A percentile compares a stretch with the other conserved stretches of the same genome.
Evolutionary conservation across 768 basidiomycete species (phyloP).

Genomic region (Ramaria sp.): DNA sequence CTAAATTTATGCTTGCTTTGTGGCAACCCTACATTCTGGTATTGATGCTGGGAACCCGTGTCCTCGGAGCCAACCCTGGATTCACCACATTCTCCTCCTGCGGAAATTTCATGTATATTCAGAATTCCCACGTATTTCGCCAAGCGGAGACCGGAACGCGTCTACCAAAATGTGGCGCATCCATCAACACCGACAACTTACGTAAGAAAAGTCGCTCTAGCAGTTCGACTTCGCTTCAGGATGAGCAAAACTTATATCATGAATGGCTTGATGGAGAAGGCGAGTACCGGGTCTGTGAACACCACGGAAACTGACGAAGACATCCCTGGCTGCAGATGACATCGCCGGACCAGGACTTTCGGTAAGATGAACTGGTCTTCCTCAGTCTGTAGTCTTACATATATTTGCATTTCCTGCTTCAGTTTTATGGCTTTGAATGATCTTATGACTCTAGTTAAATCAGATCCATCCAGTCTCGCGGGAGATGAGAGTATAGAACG

Average conservation of each 20-base stretch:
- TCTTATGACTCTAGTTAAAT: conserved; percentile 78
- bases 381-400: conserved; percentile 13
- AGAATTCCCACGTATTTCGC: too few species aligned
- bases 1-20: too few species aligned
- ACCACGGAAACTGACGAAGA: not conserved
- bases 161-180: not conserved
- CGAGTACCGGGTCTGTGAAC: conserved; percentile 15
- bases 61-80: too few species aligned
- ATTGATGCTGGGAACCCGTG: too few species aligned
- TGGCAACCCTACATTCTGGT: too few species aligned
- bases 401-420: not conserved
- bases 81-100: too few species aligned
- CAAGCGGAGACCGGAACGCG: too few species aligned
- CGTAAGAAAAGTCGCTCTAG: not conserved
- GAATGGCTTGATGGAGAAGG: conserved; percentile 80
- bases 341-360: conserved; percentile 84
- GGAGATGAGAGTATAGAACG: conserved; percentile 82
- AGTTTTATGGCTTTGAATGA: conserved; percentile 98
- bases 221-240: not conserved
- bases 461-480: conserved; percentile 61
- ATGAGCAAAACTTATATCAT: conserved; percentile 84
- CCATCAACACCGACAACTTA: not conserved
- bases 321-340: conserved; percentile 49
- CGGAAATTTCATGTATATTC: too few species aligned
- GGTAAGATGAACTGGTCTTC: conserved; percentile 33